phyloP scores from a whole-genome alignment of 1,139 yeast species.

The Yamadazyma songkhlaensis region DNA sequence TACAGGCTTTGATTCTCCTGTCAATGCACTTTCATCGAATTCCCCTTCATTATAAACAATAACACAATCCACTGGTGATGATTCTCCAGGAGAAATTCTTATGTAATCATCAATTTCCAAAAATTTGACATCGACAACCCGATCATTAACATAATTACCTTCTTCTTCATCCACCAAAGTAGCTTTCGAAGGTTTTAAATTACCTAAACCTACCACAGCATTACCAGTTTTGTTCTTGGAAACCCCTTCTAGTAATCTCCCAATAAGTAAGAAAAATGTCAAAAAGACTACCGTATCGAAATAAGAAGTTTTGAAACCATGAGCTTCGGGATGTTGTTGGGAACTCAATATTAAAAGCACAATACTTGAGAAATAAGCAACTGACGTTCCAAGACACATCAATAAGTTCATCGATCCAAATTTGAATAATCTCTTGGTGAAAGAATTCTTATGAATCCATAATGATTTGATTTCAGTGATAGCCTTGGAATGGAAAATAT shows the following conservation, averaged over 20 bases:
- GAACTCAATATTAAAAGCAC: slow-evolving; percentile 54
- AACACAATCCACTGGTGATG: slow-evolving; percentile 71
- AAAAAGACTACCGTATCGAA: slow-evolving; percentile 79
- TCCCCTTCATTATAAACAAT: slow-evolving; percentile 55
- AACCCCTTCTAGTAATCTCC: slow-evolving; percentile 63
- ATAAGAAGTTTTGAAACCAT: slow-evolving; percentile 62
- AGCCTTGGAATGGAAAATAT: slow-evolving; percentile 68
- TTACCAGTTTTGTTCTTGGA: slow-evolving; percentile 68
- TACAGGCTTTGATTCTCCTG: slow-evolving; percentile 66
- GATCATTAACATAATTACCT: slow-evolving; percentile 26
- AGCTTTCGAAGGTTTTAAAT: slow-evolving; percentile 51
- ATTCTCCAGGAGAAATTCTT: slow-evolving; percentile 60
- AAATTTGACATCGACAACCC: slow-evolving; percentile 44
- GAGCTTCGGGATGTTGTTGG: slow-evolving; percentile 21
- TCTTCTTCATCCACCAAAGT: slow-evolving; percentile 39
- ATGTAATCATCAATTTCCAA: slow-evolving; percentile 66
- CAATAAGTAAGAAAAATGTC: slow-evolving; percentile 67
- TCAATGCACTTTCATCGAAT: slow-evolving; percentile 75
- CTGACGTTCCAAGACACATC: slow-evolving; percentile 70
- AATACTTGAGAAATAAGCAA: slow-evolving; percentile 69
- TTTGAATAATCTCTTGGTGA: slow-evolving; percentile 54
- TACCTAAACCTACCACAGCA: slow-evolving; percentile 54
- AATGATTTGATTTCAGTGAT: slow-evolving; percentile 53
- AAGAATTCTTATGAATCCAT: slow-evolving; percentile 57
- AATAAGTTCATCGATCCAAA: slow-evolving; percentile 79